Percentiles rank a stretch among this genome's conserved stretches.
phyloP scores from a whole-genome alignment of 371 early-diverging fungal species.

The Mortierella sp. region DNA sequence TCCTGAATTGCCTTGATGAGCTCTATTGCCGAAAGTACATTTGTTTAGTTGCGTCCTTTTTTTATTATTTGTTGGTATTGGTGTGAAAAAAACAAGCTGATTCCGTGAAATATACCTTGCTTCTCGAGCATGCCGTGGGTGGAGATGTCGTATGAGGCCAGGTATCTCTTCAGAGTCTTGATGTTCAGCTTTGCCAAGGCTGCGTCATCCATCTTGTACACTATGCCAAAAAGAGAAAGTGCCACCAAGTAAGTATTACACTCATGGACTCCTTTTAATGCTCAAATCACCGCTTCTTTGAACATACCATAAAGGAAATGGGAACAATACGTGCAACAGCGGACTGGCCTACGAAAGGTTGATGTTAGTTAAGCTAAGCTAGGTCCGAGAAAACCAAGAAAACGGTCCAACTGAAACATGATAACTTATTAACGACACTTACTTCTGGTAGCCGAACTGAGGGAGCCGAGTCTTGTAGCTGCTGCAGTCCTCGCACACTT shows the following conservation, averaged over 20 bases:
- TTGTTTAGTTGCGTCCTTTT: background rate
- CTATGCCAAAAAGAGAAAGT: background rate
- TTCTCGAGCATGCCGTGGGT: constrained; percentile 43
- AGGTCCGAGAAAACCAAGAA: background rate
- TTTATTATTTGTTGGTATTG: background rate
- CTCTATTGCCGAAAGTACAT: constrained; percentile 17
- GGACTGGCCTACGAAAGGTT: constrained; percentile 26
- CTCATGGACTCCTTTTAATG: background rate
- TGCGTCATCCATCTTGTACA: constrained; percentile 35
- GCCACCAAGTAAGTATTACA: background rate
- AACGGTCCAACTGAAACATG: background rate
- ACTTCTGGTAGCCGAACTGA: constrained; percentile 40
- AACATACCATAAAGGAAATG: constrained; percentile 42
- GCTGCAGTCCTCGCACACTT: constrained; percentile 39
- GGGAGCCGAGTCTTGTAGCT: constrained; percentile 35
- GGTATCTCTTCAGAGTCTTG: constrained; percentile 46
- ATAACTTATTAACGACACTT: background rate
- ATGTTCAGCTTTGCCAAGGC: constrained; percentile 36
- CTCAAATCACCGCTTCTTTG: background rate
- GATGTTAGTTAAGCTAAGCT: background rate
- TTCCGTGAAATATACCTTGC: constrained; percentile 19
- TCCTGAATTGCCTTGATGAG: constrained; percentile 43
- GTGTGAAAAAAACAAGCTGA: background rate
- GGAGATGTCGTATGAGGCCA: constrained; percentile 43
- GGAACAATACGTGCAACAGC: constrained; percentile 45